Base-by-base conservation (phyloP, 805 yeast genomes). In the Komagataella pseudopastoris region DNA sequence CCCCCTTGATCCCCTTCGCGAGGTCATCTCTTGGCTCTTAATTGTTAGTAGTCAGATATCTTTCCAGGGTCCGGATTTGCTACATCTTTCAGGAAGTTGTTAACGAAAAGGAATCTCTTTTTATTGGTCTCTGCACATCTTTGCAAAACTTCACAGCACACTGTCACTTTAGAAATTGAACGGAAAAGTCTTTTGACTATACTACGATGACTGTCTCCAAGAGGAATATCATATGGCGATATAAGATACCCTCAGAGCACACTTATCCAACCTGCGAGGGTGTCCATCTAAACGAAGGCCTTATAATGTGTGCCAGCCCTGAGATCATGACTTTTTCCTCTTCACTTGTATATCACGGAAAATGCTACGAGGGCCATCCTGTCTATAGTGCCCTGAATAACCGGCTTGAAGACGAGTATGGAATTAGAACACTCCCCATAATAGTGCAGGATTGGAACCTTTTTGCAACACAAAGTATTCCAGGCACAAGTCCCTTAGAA, bases 331-430 rank as follows among this genome's bases (percentile, higher is more conserved):
- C 39, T 5, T 30, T 10, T 4, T 30, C 39, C 39, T 30, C 39
- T 14, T 30, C 39, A 5, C 10, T 30, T 14, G 8, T 8, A 3
- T 30, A 30, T 10, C 39, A 30, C 14, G 54, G 48, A 4, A 6
- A 18, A 6, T 63, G 67, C 47, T 52, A 53, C 30, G 43, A 46
- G 23, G 57, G 52, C 2, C 23, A 45, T 1, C 67, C 67, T 0
- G 56, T 57, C 2, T 51, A 60, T 23, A 55, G 54, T 24, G 36
- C 64, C 4, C 55, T 58, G 14, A 62, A 63, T 48, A 20, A 17
- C 6, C 23, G 39, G 3, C 45, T 58, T 36, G 6, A 16, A 6
- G 23, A 45, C 10, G 22, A 22, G 24, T 18, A 12, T 16, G 30
- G n/a, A 18, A 45, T 45, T 18, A 23, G 24, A 7, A 22, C 47